Percentiles rank a stretch among this genome's conserved stretches.
These are phyloP conservation scores for Phytophthora sp. DNA, from an alignment of 352 stramenopile species.

Conservation along the genomic window DNA sequence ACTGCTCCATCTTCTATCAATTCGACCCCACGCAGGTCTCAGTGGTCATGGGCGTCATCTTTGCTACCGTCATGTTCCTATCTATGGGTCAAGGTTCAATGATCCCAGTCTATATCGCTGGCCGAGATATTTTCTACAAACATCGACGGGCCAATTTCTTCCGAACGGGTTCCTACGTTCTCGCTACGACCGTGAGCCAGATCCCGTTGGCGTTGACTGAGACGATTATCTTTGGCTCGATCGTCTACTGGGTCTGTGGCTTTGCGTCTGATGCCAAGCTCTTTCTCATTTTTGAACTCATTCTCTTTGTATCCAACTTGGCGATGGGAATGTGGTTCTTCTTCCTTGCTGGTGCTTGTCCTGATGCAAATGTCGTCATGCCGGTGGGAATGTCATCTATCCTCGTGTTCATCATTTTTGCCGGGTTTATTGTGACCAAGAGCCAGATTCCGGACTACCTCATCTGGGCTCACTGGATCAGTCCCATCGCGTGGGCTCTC, in stretches of 20 bases:
- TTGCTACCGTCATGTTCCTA: slow-evolving; percentile 21
- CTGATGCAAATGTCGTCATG: slow-evolving; percentile 12
- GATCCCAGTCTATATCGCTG: slow-evolving; percentile 21
- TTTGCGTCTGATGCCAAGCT: slow-evolving; percentile 14
- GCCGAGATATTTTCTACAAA: slow-evolving; percentile 21
- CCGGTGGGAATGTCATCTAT: slow-evolving; percentile 11
- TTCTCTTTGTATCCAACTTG: slow-evolving; percentile 17
- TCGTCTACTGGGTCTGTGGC: slow-evolving; percentile 17
- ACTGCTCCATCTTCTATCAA: slow-evolving; percentile 28
- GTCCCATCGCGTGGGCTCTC: slow-evolving; percentile 48
- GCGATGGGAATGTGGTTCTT: slow-evolving; percentile 16
- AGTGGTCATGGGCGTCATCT: slow-evolving; percentile 17
- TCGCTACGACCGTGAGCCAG: slow-evolving; percentile 17
- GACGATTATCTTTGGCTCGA: slow-evolving; percentile 19
- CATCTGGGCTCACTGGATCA: slow-evolving; percentile 58
- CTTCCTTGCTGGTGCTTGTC: slow-evolving; percentile 1
- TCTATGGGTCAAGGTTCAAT: slow-evolving; percentile 14
- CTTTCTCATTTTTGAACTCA: slow-evolving; percentile 17
- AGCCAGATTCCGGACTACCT: slow-evolving; percentile 37
- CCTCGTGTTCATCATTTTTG: slow-evolving; percentile 44
- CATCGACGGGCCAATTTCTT: slow-evolving; percentile 16
- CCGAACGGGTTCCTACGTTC: slow-evolving; percentile 14
- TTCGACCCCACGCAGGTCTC: slow-evolving; percentile 21
- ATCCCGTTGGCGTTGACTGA: slow-evolving; percentile 16
- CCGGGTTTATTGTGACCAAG: slow-evolving; percentile 19